phyloP scores from a whole-genome alignment of 257 asterid genomes.

The Nicotiana attenuata region DNA sequence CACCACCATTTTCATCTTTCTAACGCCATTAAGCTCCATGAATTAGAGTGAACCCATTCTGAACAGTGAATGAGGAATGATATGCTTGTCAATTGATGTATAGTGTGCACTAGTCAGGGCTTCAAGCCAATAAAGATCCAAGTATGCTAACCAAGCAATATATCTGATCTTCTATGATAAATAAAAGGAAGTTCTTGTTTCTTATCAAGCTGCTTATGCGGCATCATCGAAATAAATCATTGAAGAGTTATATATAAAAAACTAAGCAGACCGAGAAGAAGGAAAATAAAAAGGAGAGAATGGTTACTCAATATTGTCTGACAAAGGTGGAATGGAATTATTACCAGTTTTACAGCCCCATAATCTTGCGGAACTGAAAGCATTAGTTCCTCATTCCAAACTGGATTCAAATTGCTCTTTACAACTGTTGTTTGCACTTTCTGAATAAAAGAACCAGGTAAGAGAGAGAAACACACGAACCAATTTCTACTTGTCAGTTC shows the following conservation, averaged over 20 bases:
- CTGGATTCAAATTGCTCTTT: conserved; percentile 85
- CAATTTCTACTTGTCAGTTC: not conserved
- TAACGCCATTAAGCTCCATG: not conserved
- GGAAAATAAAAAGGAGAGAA: not conserved
- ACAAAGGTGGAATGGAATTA: not conserved
- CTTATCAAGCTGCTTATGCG: not conserved
- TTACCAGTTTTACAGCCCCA: conserved; percentile 79
- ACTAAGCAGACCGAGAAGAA: not conserved
- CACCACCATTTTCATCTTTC: not conserved
- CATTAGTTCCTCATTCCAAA: conserved; percentile 94
- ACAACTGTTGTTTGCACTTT: conserved; percentile 69
- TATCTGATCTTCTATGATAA: not conserved
- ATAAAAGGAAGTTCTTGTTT: not conserved
- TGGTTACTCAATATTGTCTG: not conserved
- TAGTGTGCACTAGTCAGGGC: not conserved
- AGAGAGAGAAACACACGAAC: conserved; percentile 10
- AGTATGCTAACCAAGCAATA: not conserved
- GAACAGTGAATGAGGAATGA: not conserved
- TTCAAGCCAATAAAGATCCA: not conserved
- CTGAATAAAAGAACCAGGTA: conserved; percentile 33
- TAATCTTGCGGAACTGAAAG: conserved; percentile 87
- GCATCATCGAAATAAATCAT: not conserved
- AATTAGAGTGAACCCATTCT: not conserved
- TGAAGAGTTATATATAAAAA: not conserved
- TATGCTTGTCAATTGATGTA: not conserved